Percentiles rank a stretch among this genome's conserved stretches.
These are phyloP conservation scores for Irpex sp. DNA, from an alignment of 1,284 basidiomycete species.

Conservation along the genomic window DNA sequence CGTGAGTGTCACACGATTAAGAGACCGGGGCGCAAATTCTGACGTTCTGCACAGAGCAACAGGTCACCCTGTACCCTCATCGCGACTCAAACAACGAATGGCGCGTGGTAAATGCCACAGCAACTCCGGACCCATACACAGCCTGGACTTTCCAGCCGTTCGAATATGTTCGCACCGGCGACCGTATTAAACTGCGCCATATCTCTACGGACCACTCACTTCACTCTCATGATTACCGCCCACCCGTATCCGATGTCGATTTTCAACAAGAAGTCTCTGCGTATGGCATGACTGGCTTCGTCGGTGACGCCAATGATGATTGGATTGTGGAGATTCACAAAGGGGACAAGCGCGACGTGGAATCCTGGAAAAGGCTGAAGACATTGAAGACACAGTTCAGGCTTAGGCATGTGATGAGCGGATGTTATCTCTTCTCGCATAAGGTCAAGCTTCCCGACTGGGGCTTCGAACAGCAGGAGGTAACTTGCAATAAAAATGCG, in stretches of 20 bases:
- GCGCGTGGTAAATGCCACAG: slow-evolving; percentile 74
- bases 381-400: slow-evolving; percentile 85
- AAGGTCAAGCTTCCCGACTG: slow-evolving; percentile 97
- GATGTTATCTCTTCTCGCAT: slow-evolving; percentile 97
- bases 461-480: slow-evolving; percentile 98
- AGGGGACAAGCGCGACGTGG: slow-evolving; percentile 61
- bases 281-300: slow-evolving; percentile 87
- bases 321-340: slow-evolving; percentile 89
- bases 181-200: slow-evolving; percentile 85
- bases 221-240: slow-evolving; percentile 92
- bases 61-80: slow-evolving; percentile 97
- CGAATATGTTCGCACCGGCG: slow-evolving; percentile 61
- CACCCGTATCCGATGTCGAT: slow-evolving; percentile 96
- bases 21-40: background rate
- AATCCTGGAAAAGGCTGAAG: slow-evolving; percentile 69
- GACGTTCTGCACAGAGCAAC: slow-evolving; percentile 70
- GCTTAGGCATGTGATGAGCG: slow-evolving; percentile 81
- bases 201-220: slow-evolving; percentile 80
- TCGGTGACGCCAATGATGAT: slow-evolving; percentile 92
- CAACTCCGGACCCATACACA: slow-evolving; percentile 43
- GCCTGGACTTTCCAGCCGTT: slow-evolving; percentile 61
- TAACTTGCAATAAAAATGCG: slow-evolving; percentile 97
- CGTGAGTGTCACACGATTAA: slow-evolving; percentile 46
- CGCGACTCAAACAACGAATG: slow-evolving; percentile 91
- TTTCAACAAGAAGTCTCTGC: slow-evolving; percentile 99